Evolutionary conservation across 306 rosid genomes (phyloP), one percentile per base, ranked within the genome.

Genomic region (Arachis hypogaea): DNA sequence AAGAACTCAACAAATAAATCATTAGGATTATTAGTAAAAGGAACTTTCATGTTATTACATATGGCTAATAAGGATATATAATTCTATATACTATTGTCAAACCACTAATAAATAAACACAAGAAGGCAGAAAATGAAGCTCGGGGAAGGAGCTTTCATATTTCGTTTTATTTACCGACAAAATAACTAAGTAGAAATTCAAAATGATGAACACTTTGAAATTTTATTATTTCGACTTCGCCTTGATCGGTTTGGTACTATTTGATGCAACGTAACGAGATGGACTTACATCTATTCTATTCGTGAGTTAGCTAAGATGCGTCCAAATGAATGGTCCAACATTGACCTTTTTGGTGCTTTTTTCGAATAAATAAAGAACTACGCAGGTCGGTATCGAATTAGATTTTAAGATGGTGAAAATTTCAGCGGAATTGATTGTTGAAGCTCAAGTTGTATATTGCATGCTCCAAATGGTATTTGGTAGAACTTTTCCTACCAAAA

Each of bases 401-500:
- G 5, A 47, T 77, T 44, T 66, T 63, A 51, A 33, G 9, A 60
- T 61, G 4, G 11, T 43, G 46, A 51, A 55, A 55, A 16, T 60
- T 41, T 50, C 3, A 29, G 69, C 29, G 77, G 56, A 49, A 69
- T 73, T 72, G 63, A 50, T 74, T 33, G 59, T 42, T 65, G 73
- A 81, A 80, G 80, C 71, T 33, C 38, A 33, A 33, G 38, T 33
- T 33, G 4, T 33, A 33, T 33, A 33, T 33, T 10, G 54, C 69
- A 75, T 65, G 78, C 74, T 77, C 30, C 71, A 57, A 68, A 74
- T 83, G 82, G 72, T 68, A 68, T 79, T 79, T 69, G 80, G 60
- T 67, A 77, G 58, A 58, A 73, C 79, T 82, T 85, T 80, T 81
- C 33, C 68, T 58, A 79, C 71, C 77, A 33, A 75, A 72, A 75